Evolutionary conservation across 129 eudicot species (phyloP).

Genomic region (Helichrysum umbraculigerum): DNA sequence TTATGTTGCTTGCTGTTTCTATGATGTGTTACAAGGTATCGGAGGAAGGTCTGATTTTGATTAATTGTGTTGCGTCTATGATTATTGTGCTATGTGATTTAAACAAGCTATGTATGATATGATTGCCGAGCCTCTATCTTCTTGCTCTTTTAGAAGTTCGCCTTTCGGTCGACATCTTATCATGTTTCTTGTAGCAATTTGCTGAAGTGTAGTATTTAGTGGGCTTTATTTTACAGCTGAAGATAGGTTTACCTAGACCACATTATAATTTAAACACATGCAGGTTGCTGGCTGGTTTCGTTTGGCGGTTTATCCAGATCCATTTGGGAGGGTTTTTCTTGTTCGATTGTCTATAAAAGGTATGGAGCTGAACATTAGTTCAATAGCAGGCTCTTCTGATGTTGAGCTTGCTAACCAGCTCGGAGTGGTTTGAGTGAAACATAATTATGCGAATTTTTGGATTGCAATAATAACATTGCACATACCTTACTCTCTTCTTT

Average conservation of each 20-base stretch:
- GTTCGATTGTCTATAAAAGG: slow-evolving; percentile 38
- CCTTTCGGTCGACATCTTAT: not conserved
- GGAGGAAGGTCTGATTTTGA: not conserved
- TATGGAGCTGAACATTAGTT: slow-evolving; percentile 42
- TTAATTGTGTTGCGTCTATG: not conserved
- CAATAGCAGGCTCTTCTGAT: slow-evolving; percentile 21
- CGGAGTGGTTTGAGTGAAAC: slow-evolving; percentile 31
- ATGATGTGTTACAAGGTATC: slow-evolving; percentile 16
- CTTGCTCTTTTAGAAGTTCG: not conserved
- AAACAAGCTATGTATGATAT: slow-evolving; percentile 9
- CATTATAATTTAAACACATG: slow-evolving; percentile 41
- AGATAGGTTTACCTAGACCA: slow-evolving; percentile 37
- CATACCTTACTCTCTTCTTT: slow-evolving; percentile 34
- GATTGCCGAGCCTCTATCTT: slow-evolving; percentile 3
- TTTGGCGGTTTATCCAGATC: slow-evolving; percentile 44
- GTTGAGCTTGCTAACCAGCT: slow-evolving; percentile 9
- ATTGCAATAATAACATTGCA: slow-evolving; percentile 27
- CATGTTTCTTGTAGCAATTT: not conserved
- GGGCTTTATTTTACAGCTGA: slow-evolving; percentile 17
- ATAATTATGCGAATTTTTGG: slow-evolving; percentile 12
- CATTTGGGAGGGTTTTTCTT: slow-evolving; percentile 32
- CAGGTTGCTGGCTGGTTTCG: slow-evolving; percentile 51
- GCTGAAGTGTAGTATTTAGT: not conserved
- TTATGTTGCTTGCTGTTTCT: slow-evolving; percentile 23
- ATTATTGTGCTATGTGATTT: slow-evolving; percentile 15